Conservation (phyloP, 2,329 filamentous ascomycete species). For the Lecanicillium sp. region DNA sequence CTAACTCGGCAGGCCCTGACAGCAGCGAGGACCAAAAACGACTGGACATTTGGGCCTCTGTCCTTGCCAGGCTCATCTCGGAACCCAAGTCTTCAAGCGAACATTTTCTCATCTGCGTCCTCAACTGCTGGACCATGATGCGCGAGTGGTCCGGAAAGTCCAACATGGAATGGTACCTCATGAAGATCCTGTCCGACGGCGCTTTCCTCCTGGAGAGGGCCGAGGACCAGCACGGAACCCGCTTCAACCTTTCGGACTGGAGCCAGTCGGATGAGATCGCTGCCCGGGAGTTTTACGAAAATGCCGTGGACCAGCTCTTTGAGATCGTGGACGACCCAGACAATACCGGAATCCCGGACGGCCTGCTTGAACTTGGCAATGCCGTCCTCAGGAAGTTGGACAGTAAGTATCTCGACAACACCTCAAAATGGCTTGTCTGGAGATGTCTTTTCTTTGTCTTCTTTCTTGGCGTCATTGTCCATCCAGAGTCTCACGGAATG, state of each 20-base stretch:
- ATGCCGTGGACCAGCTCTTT: conserved; percentile 74
- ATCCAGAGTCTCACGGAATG: conserved; percentile 75
- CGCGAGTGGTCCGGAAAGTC: conserved; percentile 84
- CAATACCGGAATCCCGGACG: conserved; percentile 77
- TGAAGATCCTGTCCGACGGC: conserved; percentile 90
- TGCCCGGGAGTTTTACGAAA: conserved; percentile 82
- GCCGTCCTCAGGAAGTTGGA: conserved; percentile 76
- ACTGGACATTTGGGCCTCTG: conserved; percentile 81
- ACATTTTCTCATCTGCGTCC: conserved; percentile 72
- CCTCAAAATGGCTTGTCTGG: conserved; percentile 77
- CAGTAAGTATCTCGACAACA: conserved; percentile 63
- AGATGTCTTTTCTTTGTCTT: conserved; percentile 92
- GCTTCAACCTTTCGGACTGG: conserved; percentile 66
- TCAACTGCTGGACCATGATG: conserved; percentile 83
- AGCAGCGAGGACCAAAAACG: conserved; percentile 74
- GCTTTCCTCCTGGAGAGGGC: conserved; percentile 83
- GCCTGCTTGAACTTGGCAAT: conserved; percentile 76
- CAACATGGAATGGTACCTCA: conserved; percentile 89
- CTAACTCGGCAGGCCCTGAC: conserved; percentile 75
- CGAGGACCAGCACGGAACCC: conserved; percentile 68
- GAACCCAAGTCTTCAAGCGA: conserved; percentile 71
- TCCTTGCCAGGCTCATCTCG: conserved; percentile 75
- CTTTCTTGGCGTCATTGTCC: conserved; percentile 74
- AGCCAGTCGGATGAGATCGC: conserved; percentile 74
- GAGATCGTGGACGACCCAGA: conserved; percentile 80